Base-by-base conservation (phyloP, 164 flowering plant genomes). In the Aristolochia californica region DNA sequence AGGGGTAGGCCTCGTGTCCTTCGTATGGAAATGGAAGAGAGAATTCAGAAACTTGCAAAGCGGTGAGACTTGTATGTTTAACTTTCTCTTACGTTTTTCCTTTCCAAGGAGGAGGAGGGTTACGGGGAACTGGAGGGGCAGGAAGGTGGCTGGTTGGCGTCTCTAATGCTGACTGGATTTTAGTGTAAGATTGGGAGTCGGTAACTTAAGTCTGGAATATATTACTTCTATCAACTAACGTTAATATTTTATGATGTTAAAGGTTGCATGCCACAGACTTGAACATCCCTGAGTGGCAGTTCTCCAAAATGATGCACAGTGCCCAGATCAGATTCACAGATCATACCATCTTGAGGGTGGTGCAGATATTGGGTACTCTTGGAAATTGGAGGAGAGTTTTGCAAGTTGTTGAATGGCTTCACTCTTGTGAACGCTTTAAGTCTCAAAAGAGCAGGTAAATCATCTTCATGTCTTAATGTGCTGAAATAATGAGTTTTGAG, bases 391-490 rank as follows among this genome's bases (percentile, higher is more conserved):
- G 78, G 57, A 78, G 95, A 62, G 88, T 78, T 49, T 77, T 91
- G 25, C 96, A 91, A 77, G 81, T 91, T 27, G 79, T 91, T 61
- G 87, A 88, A 66, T 86, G 98, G 98, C 77, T 88, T 74, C 88
- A 83, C 58, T 67, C 72, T 51, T 84, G 79, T 25, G 96, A 91
- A 47, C 90, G 90, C 57, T 88, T 75, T 71, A 80, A 84, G 65
- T 83, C 93, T 2, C 68, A 80, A 71, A 86, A 73, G 68, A 71
- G 74, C 63, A 79, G 80, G 98, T 87, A 73, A 49, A 5, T 47
- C 3, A 22, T 8, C 15, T 49, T 49, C 20, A 20, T 49, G 9
- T 10, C 22, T 4, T 18, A 49, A 0, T n/a, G 5, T 2, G 16
- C 9, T 50, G 25, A 23, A 22, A 12, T 22, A 2, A 12, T 26